Percentiles rank a stretch among this genome's conserved stretches.
Evolutionary conservation across 2,329 filamentous ascomycete genomes (phyloP).

Genomic region (Cryphonectria radicalis): DNA sequence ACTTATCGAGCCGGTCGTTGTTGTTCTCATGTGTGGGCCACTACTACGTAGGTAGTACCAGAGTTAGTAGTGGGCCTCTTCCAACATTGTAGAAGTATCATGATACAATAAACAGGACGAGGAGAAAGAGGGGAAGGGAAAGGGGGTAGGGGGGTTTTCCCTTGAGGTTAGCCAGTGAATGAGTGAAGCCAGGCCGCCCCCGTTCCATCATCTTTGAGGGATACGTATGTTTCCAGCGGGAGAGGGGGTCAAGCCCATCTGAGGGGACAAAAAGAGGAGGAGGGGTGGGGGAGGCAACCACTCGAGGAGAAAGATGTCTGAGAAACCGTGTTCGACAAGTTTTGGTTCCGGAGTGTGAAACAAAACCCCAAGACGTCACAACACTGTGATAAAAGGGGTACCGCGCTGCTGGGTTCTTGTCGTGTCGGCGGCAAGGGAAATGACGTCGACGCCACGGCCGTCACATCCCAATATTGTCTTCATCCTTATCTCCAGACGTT

Average conservation of each 20-base stretch:
- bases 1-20: not conserved
- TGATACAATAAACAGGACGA: not conserved
- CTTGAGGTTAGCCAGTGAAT: not conserved
- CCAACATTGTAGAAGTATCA: not conserved
- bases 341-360: not conserved
- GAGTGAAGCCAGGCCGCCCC: no score
- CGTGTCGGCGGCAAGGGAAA: conserved; percentile 19
- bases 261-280: no score
- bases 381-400: conserved; percentile 20
- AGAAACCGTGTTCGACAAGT: conserved; percentile 9
- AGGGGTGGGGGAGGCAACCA: no score
- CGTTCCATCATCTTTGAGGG: no score
- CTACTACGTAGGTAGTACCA: not conserved
- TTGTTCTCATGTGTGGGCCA: not conserved
- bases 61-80: not conserved
- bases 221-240: no score
- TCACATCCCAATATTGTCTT: not conserved
- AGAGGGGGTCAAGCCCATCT: not conserved
- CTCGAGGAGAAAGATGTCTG: not conserved
- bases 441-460: conserved; percentile 2
- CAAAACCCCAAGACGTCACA: conserved; percentile 14
- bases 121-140: no score
- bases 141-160: no score
- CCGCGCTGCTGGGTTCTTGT: conserved; percentile 9
- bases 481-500: not conserved